Evolutionary conservation across 768 basidiomycete genomes (phyloP), one percentile per base, ranked within the genome.

Genomic region (Podaxis sp.): DNA sequence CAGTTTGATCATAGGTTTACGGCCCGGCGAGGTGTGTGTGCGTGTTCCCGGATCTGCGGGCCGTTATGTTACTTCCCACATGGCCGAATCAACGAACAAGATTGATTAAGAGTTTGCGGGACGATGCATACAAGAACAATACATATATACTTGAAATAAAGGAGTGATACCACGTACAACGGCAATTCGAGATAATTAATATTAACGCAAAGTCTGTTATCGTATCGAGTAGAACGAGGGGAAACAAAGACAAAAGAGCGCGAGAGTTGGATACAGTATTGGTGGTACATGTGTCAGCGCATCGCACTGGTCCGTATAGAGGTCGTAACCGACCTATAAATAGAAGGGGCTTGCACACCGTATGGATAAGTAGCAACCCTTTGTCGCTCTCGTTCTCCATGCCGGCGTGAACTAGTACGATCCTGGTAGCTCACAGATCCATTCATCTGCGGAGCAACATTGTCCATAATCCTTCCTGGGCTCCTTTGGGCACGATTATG

Each of bases 311-410:
- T 60, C 59, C 51, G 40, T 29, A 55, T 19, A 22, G 53, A 55
- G 33, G 60, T 22, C 38, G 40, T 47, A n/a, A 36, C 7, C 22
- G 54, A 55, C 38, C 54, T 37, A 55, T 55, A 55, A 19, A 37
- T 40, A 25, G 54, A 55, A 22, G 54, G 22, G 17, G 53, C 17
- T 17, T 55, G 60, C 27, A 47, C 53, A 29, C 53, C 53, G 46
- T 55, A 61, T 4, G 60, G 60, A 22, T 55, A 55, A 8, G 29
- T 61, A 49, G 60, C 41, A 27, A 47, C 41, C 38, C 60, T 61
- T 38, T 55, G 60, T 61, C 60, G 60, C 29, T 54, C 53, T 27
- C 58, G 59, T 29, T 51, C 51, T 36, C 59, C 59, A 43, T 54
- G 52, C 11, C 52, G 59, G 19, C 59, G 59, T 15, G 52, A 38